Evolutionary conservation across 1,139 yeast genomes (phyloP).

Genomic region (Suhomyces bolitotheri): DNA sequence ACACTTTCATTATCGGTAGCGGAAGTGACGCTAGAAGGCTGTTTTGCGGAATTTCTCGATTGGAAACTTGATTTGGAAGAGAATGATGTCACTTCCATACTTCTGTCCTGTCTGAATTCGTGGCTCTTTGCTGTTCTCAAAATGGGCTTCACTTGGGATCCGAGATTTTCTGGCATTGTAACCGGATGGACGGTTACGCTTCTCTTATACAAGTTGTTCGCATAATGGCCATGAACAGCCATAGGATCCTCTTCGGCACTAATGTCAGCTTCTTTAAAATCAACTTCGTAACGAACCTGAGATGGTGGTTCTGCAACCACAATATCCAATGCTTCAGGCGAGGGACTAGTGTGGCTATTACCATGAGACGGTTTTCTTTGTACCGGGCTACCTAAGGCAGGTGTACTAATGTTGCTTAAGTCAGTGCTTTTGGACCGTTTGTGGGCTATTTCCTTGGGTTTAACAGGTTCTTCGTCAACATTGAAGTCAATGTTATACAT

Average conservation of each 20-base stretch:
- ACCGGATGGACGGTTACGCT: slow-evolving; percentile 6
- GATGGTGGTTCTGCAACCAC: slow-evolving; percentile 43
- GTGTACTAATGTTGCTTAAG: slow-evolving; percentile 9
- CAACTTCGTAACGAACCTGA: slow-evolving; percentile 40
- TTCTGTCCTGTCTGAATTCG: background rate
- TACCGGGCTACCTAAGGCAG: background rate
- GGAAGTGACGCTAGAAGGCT: slow-evolving; percentile 20
- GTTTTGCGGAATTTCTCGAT: slow-evolving; percentile 30
- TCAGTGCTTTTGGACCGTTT: slow-evolving; percentile 9
- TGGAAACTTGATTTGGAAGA: slow-evolving; percentile 31
- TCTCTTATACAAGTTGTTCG: slow-evolving; percentile 14
- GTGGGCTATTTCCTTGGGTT: background rate
- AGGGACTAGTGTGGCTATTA: background rate
- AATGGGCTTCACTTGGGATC: too few relatives aligned
- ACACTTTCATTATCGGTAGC: slow-evolving; percentile 40
- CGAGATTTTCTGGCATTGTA: background rate
- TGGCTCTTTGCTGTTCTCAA: background rate
- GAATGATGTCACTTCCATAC: slow-evolving; percentile 4
- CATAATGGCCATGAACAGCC: slow-evolving; percentile 10
- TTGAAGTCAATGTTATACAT: slow-evolving; percentile 41
- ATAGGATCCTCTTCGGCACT: slow-evolving; percentile 19
- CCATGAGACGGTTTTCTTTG: background rate
- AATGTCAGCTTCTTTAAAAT: slow-evolving; percentile 37
- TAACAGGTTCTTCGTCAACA: background rate
- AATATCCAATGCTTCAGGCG: slow-evolving; percentile 18